A percentile compares a stretch with the other conserved stretches of the same genome.
Evolutionary conservation across 192 early-diverging fungal species (phyloP).

Genomic region (Backusella morwellensis): DNA sequence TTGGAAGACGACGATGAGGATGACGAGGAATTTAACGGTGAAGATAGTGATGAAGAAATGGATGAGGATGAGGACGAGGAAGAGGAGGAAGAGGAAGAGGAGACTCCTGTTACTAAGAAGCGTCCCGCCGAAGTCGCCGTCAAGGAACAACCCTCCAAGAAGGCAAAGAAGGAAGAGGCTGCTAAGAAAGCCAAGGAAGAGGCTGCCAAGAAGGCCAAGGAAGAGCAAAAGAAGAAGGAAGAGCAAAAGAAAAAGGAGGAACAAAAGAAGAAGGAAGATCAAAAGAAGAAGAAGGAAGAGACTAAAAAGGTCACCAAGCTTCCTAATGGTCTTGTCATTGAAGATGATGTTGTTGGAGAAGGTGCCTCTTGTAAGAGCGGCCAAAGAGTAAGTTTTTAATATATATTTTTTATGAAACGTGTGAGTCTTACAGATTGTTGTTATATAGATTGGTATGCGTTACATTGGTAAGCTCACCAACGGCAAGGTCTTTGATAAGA

Average conservation of each 20-base stretch:
- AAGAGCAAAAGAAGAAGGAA: conserved; percentile 20
- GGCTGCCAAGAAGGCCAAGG: conserved; percentile 12
- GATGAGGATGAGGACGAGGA: conserved; percentile 40
- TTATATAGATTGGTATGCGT: conserved; percentile 64
- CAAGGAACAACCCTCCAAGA: conserved; percentile 23
- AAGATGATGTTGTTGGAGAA: conserved; percentile 61
- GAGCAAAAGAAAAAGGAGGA: conserved; percentile 18
- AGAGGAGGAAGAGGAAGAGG: conserved; percentile 36
- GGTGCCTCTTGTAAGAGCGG: conserved; percentile 47
- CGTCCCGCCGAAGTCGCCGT: conserved; percentile 29
- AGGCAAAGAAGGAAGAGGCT: conserved; percentile 12
- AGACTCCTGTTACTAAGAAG: conserved; percentile 30
- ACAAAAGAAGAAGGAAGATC: conserved; percentile 12
- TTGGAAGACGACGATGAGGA: conserved; percentile 29
- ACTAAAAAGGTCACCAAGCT: conserved; percentile 52
- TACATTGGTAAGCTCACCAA: conserved; percentile 92
- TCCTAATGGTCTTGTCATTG: conserved; percentile 78
- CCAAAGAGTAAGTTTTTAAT: conserved; percentile 38
- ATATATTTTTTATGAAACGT: conserved; percentile 32
- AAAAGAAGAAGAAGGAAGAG: conserved; percentile 24
- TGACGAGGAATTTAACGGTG: not conserved
- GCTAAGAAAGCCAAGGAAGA: conserved; percentile 2
- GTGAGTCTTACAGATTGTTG: not conserved
- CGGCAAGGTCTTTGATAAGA: conserved; percentile 96
- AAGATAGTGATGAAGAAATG: conserved; percentile 23